Percentiles rank a stretch among this genome's conserved stretches.
Evolutionary conservation across 1,284 basidiomycete species (phyloP).

Genomic region (Gymnopus androsaceus): DNA sequence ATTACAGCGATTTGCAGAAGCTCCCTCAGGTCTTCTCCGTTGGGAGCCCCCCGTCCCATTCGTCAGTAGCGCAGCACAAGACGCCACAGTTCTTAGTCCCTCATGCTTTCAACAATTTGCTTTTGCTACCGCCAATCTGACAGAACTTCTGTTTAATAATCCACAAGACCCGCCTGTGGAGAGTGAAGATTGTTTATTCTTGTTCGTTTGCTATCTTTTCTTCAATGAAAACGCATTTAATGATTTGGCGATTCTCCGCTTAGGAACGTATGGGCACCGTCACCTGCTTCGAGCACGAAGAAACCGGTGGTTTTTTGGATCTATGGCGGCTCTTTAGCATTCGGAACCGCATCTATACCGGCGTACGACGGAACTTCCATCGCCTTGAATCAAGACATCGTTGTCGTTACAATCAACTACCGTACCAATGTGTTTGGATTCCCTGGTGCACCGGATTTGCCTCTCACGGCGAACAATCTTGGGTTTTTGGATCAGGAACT

Average conservation of each 20-base stretch:
- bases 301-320: conserved; percentile 11
- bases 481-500: conserved; percentile 25
- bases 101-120: conserved; percentile 22
- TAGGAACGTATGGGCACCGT: conserved; percentile 15
- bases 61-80: conserved; percentile 3
- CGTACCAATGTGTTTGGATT: conserved; percentile 26
- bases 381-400: conserved; percentile 21
- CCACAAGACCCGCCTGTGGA: conserved; percentile 17
- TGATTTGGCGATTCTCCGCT: not conserved
- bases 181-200: conserved; percentile 21
- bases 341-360: conserved; percentile 9
- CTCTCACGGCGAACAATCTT: conserved; percentile 18
- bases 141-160: conserved; percentile 16
- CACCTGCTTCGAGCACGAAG: not conserved
- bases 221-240: too few relatives aligned
- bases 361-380: conserved; percentile 20
- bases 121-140: conserved; percentile 9
- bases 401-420: conserved; percentile 25
- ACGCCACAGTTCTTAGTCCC: conserved; percentile 15
- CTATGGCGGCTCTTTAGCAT: conserved; percentile 9
- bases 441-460: conserved; percentile 20
- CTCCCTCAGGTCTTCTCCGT: conserved; percentile 16
- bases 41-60: conserved; percentile 20
- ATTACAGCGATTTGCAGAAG: conserved; percentile 17
- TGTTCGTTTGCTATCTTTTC: conserved; percentile 10